Evolutionary conservation across 352 stramenopile species (phyloP), one percentile per base, ranked within the genome.

Genomic region (Phytophthora vignae): DNA sequence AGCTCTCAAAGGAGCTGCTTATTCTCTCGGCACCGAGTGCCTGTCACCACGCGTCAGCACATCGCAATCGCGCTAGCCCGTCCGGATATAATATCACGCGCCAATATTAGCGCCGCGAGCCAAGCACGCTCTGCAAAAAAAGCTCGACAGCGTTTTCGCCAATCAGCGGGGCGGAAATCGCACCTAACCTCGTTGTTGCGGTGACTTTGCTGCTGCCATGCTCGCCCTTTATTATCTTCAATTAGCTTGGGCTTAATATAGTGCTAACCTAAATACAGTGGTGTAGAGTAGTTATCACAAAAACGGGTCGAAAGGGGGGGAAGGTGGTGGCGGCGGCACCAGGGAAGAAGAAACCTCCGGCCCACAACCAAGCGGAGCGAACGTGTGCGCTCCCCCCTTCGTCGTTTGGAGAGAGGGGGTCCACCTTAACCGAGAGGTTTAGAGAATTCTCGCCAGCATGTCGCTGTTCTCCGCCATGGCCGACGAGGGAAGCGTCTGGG

Each of bases 381-480:
- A 33, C 66, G 42, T 64, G 53, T 64, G 54, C 44, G 7, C 22
- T 21, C 15, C 52, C 52, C 48, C 59, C 48, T 33, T 17, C n/a
- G 42, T 33, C 50, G 15, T 31, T 42, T 25, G 27, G 33, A 42
- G 29, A 40, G 36, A 50, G 40, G 40, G 65, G 33, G 29, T 33
- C 52, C 25, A 33, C 19, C 21, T 54, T 29, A 55, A 55, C 19
- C 21, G 21, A 55, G 21, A 21, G 49, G 57, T 2, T 65, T 49
- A 63, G 27, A 58, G 55, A 60, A 21, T 49, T 21, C 42, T 54
- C 12, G 55, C 27, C 33, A 42, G 15, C 42, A 95, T 95, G 88
- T 95, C 88, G 61, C 82, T 96, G 61, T 96, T 95, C 73, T 90
- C 87, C 55, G 82, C 89, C 63, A 92, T 93, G 85, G 74, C 78